Conservation (phyloP, 192 early-diverging fungal species). For the Dissophora ornata region DNA sequence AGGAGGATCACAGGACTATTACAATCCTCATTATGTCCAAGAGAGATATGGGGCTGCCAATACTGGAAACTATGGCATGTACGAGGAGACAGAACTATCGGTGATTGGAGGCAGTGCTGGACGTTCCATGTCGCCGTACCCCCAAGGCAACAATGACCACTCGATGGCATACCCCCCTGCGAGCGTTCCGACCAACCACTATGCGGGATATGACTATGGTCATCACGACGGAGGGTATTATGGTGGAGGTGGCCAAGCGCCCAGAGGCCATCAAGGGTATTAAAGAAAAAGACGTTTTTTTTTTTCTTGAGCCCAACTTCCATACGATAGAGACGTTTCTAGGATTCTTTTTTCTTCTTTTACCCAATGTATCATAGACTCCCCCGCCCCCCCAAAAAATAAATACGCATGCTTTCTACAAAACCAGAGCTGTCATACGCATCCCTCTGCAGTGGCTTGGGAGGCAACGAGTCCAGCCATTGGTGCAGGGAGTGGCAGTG, state of each 20-base stretch:
- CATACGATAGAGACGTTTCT: no score
- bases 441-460: no score
- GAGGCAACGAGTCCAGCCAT: no score
- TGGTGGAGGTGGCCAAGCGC: conserved; percentile 18
- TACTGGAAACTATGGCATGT: conserved; percentile 28
- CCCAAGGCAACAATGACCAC: not conserved
- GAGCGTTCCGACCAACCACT: conserved; percentile 25
- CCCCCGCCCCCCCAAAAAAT: no score
- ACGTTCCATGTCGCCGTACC: conserved; percentile 7
- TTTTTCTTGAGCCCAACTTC: no score
- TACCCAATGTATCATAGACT: not conserved
- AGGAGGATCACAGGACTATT: conserved; percentile 33
- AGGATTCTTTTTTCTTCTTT: not conserved
- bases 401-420: no score
- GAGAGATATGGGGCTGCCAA: conserved; percentile 40
- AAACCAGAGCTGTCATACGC: no score
- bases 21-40: conserved; percentile 42
- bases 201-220: conserved; percentile 39
- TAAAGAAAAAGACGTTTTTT: no score
- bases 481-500: no score
- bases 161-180: conserved; percentile 22
- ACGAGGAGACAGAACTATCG: conserved; percentile 49
- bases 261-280: conserved; percentile 11
- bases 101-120: conserved; percentile 32
- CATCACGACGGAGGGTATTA: conserved; percentile 24